Evolutionary conservation across 2,329 filamentous ascomycete species (phyloP).

Genomic region (Passalora sequoiae): DNA sequence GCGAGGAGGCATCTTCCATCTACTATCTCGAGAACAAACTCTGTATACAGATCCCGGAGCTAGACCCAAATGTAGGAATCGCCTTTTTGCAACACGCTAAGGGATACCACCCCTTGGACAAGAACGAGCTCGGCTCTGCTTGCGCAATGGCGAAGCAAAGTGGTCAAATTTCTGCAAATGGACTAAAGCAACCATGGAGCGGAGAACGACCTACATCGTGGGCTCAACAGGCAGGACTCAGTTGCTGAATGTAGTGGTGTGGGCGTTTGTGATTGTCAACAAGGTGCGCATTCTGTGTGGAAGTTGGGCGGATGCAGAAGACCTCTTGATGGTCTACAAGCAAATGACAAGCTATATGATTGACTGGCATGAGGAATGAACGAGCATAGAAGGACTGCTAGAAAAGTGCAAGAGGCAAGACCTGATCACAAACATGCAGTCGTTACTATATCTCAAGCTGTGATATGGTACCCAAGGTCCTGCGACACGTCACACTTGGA

Average conservation of each 20-base stretch:
- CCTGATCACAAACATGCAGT: too few relatives aligned
- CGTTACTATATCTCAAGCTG: too few relatives aligned
- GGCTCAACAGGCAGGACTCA: background rate
- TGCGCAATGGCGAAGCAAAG: background rate
- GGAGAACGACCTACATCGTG: background rate
- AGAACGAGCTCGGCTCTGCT: background rate
- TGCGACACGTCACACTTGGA: too few relatives aligned
- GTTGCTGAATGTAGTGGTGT: background rate
- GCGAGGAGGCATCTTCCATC: conserved; percentile 40
- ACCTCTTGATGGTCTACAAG: background rate
- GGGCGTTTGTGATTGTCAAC: background rate
- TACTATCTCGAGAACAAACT: conserved; percentile 46
- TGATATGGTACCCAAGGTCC: too few relatives aligned
- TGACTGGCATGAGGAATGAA: too few relatives aligned
- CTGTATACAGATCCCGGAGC: background rate
- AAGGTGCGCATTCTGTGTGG: background rate
- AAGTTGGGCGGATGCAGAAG: background rate
- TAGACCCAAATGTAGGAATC: background rate
- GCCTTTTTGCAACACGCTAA: background rate
- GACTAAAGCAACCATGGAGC: background rate
- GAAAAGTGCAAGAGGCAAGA: too few relatives aligned
- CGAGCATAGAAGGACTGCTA: too few relatives aligned
- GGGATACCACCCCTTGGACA: background rate
- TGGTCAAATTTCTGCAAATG: background rate
- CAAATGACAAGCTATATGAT: background rate